A percentile compares a stretch with the other conserved stretches of the same genome.
These are phyloP conservation scores for Arthrobotrys entomopaga DNA, from an alignment of 2,329 filamentous ascomycete genomes.

Conservation along the genomic window DNA sequence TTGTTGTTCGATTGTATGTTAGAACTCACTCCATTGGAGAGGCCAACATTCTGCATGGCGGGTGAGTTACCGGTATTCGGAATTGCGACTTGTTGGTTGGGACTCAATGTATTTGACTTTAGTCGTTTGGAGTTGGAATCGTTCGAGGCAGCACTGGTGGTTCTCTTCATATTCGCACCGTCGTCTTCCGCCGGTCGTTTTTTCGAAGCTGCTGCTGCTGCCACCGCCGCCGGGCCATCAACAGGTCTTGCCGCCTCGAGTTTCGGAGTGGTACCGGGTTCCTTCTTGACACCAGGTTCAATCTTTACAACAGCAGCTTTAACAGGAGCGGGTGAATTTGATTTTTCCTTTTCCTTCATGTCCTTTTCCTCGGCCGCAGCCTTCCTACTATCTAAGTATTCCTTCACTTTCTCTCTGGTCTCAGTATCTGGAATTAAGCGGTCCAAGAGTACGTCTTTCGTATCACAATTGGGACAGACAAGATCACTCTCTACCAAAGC, in stretches of 20 bases:
- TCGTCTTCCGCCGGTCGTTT: conserved; percentile 85
- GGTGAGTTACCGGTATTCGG: conserved; percentile 53
- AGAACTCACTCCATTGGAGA: conserved; percentile 25
- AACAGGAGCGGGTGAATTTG: conserved; percentile 57
- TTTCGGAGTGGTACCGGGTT: conserved; percentile 56
- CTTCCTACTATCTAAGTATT: conserved; percentile 72
- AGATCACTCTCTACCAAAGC: conserved; percentile 98
- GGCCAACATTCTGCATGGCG: conserved; percentile 50
- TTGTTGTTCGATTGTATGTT: conserved; percentile 39
- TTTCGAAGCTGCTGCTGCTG: conserved; percentile 66
- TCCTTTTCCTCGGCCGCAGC: conserved; percentile 63
- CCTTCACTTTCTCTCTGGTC: conserved; percentile 78
- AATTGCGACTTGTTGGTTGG: conserved; percentile 57
- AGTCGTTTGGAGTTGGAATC: conserved; percentile 57
- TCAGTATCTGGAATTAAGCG: conserved; percentile 86
- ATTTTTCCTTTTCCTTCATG: conserved; percentile 60
- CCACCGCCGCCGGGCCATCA: conserved; percentile 31
- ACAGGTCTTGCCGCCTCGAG: conserved; percentile 57
- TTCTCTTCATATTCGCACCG: conserved; percentile 63
- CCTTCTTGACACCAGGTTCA: conserved; percentile 47
- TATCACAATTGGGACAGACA: conserved; percentile 89
- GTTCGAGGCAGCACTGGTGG: conserved; percentile 55
- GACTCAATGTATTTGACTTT: conserved; percentile 61
- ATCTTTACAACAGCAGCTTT: conserved; percentile 47
- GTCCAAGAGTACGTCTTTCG: conserved; percentile 91